A percentile compares a stretch with the other conserved stretches of the same genome.
These are phyloP conservation scores for Tilletia caries DNA, from an alignment of 1,284 basidiomycete species.

Conservation along the genomic window DNA sequence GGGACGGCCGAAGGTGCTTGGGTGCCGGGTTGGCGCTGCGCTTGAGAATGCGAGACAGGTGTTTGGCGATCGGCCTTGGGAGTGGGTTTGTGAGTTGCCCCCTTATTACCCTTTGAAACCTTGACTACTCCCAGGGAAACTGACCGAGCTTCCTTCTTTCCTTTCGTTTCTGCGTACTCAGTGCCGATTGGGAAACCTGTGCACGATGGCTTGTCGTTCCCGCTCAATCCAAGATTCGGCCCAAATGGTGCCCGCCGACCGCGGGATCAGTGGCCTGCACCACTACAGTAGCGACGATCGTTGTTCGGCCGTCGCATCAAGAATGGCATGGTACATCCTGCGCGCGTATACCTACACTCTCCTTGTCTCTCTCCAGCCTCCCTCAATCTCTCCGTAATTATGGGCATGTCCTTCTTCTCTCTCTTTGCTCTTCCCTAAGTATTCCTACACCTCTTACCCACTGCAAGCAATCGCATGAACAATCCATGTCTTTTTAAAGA, in stretches of 20 bases:
- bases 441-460: too few relatives aligned
- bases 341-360: too few relatives aligned
- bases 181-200: constrained; percentile 65
- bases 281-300: background rate
- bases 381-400: background rate
- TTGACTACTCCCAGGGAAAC: too few relatives aligned
- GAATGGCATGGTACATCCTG: too few relatives aligned
- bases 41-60: constrained; percentile 68
- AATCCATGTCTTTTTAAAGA: too few relatives aligned
- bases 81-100: constrained; percentile 61
- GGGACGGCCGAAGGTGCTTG: background rate
- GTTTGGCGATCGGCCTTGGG: constrained; percentile 66
- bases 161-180: constrained; percentile 16
- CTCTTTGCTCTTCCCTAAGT: too few relatives aligned
- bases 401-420: too few relatives aligned
- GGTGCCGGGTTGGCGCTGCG: constrained; percentile 51
- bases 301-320: background rate
- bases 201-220: constrained; percentile 66
- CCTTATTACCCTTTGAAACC: too few relatives aligned
- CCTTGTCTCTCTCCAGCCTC: background rate
- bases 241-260: constrained; percentile 65
- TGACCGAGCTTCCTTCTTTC: constrained; percentile 13
- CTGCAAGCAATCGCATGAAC: too few relatives aligned
- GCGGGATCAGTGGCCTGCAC: constrained; percentile 67
- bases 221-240: constrained; percentile 71